Evolutionary conservation across 164 flowering plant genomes (phyloP).

Genomic region (Piper longum): DNA sequence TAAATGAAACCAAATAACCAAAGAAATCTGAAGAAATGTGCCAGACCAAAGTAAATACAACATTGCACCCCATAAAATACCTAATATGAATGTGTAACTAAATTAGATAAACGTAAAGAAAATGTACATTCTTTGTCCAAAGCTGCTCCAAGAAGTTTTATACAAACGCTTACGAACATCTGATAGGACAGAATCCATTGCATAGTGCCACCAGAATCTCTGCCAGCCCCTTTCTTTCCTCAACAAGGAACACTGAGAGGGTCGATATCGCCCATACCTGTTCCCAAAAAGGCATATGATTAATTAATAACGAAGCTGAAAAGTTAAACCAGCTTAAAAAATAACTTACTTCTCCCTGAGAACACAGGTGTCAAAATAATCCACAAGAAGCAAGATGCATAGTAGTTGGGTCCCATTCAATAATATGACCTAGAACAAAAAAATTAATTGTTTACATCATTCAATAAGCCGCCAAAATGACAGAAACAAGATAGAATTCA

Average conservation of each 20-base stretch:
- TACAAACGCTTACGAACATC: constrained; percentile 57
- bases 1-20: too few relatives aligned
- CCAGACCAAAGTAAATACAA: not conserved
- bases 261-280: constrained; percentile 89
- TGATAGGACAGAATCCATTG: constrained; percentile 63
- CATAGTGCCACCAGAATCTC: constrained; percentile 87
- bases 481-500: not conserved
- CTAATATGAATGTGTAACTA: not conserved
- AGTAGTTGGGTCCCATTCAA: constrained; percentile 62
- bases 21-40: too few relatives aligned
- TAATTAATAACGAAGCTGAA: not conserved
- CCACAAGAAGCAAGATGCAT: constrained; percentile 44
- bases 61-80: not conserved
- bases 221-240: constrained; percentile 64
- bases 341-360: constrained; percentile 65
- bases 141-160: constrained; percentile 71
- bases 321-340: too few relatives aligned
- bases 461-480: too few relatives aligned
- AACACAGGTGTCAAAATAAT: constrained; percentile 37
- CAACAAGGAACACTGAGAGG: constrained; percentile 40
- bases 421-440: constrained; percentile 33
- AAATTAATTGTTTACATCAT: not conserved
- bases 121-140: constrained; percentile 69
- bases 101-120: not conserved
- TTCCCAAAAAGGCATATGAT: not conserved